Evolutionary conservation across 129 eudicot species (phyloP).

Genomic region (Silybum marianum): DNA sequence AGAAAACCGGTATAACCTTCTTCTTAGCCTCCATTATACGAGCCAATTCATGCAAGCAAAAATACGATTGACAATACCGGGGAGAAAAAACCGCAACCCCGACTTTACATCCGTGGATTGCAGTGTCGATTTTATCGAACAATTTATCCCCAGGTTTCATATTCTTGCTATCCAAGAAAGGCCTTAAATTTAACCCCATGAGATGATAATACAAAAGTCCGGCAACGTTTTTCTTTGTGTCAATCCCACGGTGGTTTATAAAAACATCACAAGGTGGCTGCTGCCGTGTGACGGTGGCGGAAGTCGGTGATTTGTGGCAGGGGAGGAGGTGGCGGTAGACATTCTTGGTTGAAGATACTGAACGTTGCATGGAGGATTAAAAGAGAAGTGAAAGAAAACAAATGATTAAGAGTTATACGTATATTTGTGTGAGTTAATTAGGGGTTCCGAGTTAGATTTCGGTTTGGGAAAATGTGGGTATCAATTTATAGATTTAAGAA

Average conservation of each 20-base stretch:
- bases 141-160: constrained; percentile 71
- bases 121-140: constrained; percentile 52
- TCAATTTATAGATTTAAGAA: constrained; percentile 2
- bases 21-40: constrained; percentile 54
- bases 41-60: constrained; percentile 67
- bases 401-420: not conserved
- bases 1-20: constrained; percentile 50
- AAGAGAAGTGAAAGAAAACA: not conserved
- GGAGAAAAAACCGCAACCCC: constrained; percentile 67
- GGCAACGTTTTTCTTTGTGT: constrained; percentile 62
- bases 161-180: constrained; percentile 69
- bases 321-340: constrained; percentile 28
- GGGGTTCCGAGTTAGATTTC: not conserved
- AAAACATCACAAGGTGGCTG: constrained; percentile 58
- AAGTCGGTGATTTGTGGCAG: not conserved
- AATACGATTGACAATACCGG: constrained; percentile 63
- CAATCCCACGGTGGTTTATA: constrained; percentile 67
- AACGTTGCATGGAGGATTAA: constrained; percentile 47
- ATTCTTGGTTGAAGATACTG: constrained; percentile 32
- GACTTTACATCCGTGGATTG: constrained; percentile 41
- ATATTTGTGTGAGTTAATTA: not conserved
- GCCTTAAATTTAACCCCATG: constrained; percentile 30
- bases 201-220: constrained; percentile 56
- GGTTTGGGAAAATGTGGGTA: not conserved
- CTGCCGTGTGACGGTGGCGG: not conserved